Conservation (phyloP, 129 eudicot genomes). For the Arctium lappa region DNA sequence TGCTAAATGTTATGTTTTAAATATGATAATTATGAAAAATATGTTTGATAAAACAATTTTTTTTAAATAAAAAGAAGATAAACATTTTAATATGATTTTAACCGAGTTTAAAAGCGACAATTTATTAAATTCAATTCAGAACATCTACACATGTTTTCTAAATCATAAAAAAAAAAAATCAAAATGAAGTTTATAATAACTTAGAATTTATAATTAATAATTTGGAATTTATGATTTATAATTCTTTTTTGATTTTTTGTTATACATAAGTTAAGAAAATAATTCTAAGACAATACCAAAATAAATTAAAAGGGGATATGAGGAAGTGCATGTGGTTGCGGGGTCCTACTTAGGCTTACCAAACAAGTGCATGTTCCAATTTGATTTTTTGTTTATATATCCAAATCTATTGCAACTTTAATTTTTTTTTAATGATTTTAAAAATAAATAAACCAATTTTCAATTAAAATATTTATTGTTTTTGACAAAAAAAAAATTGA, state of each 20-base stretch:
- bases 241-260: too few species aligned
- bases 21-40: too few species aligned
- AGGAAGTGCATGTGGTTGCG: slow-evolving; percentile 50
- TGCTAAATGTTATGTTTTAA: not conserved
- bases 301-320: not conserved
- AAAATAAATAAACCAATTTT: not conserved
- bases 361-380: slow-evolving; percentile 49
- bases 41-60: not conserved
- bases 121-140: too few species aligned
- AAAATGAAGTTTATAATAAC: too few species aligned
- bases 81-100: too few species aligned
- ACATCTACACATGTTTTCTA: too few species aligned
- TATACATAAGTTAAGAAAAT: not conserved
- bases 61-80: too few species aligned
- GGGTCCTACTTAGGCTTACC: slow-evolving; percentile 33
- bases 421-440: not conserved
- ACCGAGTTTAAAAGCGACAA: too few species aligned
- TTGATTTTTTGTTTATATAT: slow-evolving; percentile 5
- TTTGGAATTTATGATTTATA: too few species aligned
- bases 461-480: not conserved
- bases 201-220: too few species aligned
- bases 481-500: not conserved
- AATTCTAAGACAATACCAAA: not conserved
- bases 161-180: too few species aligned
- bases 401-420: not conserved